These are phyloP conservation scores for Candida sp. DNA, from an alignment of 1,139 yeast species.

Conservation along the genomic window DNA sequence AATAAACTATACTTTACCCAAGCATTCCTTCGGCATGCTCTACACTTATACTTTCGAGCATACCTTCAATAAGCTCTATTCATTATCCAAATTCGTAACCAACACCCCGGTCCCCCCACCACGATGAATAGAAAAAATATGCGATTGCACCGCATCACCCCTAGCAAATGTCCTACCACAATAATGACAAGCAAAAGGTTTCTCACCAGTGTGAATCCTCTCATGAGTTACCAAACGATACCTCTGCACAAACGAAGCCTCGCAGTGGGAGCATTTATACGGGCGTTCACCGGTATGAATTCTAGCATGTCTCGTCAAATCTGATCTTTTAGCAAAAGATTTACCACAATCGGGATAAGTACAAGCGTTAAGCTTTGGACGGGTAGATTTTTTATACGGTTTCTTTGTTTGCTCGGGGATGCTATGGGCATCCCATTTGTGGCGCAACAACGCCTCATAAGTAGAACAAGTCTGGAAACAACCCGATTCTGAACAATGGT, in stretches of 20 bases:
- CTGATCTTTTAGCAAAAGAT: slow-evolving; percentile 19
- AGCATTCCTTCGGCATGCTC: no score
- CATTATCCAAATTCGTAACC: neutral
- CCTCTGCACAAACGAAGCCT: slow-evolving; percentile 20
- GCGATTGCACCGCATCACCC: slow-evolving; percentile 25
- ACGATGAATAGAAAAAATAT: slow-evolving; percentile 17
- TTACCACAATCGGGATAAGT: slow-evolving; percentile 13
- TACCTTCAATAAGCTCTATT: no score
- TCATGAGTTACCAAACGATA: slow-evolving; percentile 24
- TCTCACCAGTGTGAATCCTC: slow-evolving; percentile 25
- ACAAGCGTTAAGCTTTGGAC: slow-evolving; percentile 18
- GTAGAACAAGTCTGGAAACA: slow-evolving; percentile 13
- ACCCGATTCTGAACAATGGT: slow-evolving; percentile 11
- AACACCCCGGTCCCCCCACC: slow-evolving; percentile 7
- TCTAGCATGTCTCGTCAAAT: slow-evolving; percentile 20
- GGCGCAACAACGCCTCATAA: slow-evolving; percentile 10
- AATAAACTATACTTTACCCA: no score
- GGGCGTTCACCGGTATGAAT: slow-evolving; percentile 27
- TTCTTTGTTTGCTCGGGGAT: slow-evolving; percentile 2
- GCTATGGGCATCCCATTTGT: slow-evolving; percentile 8
- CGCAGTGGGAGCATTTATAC: slow-evolving; percentile 17
- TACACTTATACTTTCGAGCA: no score
- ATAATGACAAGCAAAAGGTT: slow-evolving; percentile 21
- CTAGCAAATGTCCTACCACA: slow-evolving; percentile 23
- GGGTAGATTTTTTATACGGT: slow-evolving; percentile 11